Percentiles rank a stretch among this genome's conserved stretches.
Conservation (phyloP, 2,329 filamentous ascomycete genomes). For the Pseudophaeomoniella oleicola region DNA sequence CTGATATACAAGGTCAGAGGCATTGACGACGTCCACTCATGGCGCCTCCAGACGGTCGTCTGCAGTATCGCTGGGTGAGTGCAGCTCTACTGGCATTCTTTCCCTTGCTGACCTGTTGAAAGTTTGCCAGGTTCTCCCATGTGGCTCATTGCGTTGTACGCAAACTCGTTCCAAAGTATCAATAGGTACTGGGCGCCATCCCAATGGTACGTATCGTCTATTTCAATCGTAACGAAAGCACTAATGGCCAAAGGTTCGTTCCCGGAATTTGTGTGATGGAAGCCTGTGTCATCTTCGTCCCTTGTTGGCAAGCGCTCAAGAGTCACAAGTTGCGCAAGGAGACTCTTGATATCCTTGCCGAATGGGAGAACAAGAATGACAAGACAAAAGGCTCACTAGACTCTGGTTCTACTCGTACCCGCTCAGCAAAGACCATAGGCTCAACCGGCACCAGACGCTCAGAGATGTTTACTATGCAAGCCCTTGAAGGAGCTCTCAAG, state of each 20-base stretch:
- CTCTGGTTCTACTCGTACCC: not conserved
- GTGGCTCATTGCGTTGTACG: slow-evolving; percentile 45
- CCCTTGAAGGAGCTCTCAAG: slow-evolving; percentile 46
- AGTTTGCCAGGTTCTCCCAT: slow-evolving; percentile 52
- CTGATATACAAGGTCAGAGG: slow-evolving; percentile 47
- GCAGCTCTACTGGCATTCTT: slow-evolving; percentile 8
- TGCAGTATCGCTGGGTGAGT: slow-evolving; percentile 28
- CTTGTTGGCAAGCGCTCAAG: slow-evolving; percentile 41
- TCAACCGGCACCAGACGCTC: slow-evolving; percentile 20
- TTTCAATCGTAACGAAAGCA: no score
- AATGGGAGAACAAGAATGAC: slow-evolving; percentile 20
- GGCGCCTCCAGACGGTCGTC: slow-evolving; percentile 48
- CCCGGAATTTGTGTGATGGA: slow-evolving; percentile 49
- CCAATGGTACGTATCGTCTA: slow-evolving; percentile 39
- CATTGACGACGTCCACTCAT: slow-evolving; percentile 51
- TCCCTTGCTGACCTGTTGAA: slow-evolving; percentile 2
- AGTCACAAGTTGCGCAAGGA: slow-evolving; percentile 18
- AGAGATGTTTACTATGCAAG: slow-evolving; percentile 43
- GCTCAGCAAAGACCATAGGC: slow-evolving; percentile 16
- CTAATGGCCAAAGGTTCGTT: slow-evolving; percentile 29
- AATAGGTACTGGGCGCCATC: slow-evolving; percentile 45
- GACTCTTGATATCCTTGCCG: slow-evolving; percentile 20
- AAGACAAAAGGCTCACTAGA: slow-evolving; percentile 13
- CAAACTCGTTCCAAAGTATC: slow-evolving; percentile 36
- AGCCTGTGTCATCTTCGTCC: slow-evolving; percentile 48